Evolutionary conservation across 139 green algal species (phyloP).

Genomic region (Tetraselmis chui): DNA sequence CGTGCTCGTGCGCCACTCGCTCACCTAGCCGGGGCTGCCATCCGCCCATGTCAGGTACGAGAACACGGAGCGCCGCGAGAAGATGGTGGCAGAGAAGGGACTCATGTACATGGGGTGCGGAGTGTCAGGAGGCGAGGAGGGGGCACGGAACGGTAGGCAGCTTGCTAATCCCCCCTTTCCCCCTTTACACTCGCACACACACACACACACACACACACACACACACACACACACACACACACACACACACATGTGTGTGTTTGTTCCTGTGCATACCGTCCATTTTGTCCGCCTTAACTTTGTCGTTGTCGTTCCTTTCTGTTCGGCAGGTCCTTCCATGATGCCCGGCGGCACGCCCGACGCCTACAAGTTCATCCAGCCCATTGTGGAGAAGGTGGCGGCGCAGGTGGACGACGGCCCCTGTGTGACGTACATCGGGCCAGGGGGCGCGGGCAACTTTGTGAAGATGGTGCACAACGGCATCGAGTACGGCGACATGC

Average conservation of each 20-base stretch:
- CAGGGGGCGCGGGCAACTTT: slow-evolving; percentile 16
- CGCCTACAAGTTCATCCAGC: slow-evolving; percentile 6
- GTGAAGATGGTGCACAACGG: slow-evolving; percentile 26
- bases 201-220: too few relatives aligned
- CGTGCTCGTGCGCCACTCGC: too few relatives aligned
- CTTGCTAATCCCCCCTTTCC: too few relatives aligned
- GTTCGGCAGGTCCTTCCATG: slow-evolving; percentile 8
- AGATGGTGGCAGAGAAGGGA: slow-evolving; percentile 9
- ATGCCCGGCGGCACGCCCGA: slow-evolving; percentile 13
- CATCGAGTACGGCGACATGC: slow-evolving; percentile 24
- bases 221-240: too few relatives aligned
- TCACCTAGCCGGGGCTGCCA: too few relatives aligned
- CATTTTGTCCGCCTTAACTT: too few relatives aligned
- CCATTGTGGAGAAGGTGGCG: slow-evolving; percentile 13
- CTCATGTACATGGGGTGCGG: slow-evolving; percentile 18
- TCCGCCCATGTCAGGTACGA: slow-evolving; percentile 10
- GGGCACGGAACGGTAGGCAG: slow-evolving; percentile 9
- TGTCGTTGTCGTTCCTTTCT: too few relatives aligned
- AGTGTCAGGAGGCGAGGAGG: slow-evolving; percentile 17
- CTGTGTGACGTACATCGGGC: slow-evolving; percentile 16
- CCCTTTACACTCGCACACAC: too few relatives aligned
- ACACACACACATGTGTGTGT: too few relatives aligned
- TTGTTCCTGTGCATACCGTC: too few relatives aligned
- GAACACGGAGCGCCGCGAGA: slow-evolving; percentile 12
- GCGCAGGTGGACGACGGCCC: slow-evolving; percentile 18